Conservation (phyloP, 305 asterid species). For the Fraxinus floribunda region DNA sequence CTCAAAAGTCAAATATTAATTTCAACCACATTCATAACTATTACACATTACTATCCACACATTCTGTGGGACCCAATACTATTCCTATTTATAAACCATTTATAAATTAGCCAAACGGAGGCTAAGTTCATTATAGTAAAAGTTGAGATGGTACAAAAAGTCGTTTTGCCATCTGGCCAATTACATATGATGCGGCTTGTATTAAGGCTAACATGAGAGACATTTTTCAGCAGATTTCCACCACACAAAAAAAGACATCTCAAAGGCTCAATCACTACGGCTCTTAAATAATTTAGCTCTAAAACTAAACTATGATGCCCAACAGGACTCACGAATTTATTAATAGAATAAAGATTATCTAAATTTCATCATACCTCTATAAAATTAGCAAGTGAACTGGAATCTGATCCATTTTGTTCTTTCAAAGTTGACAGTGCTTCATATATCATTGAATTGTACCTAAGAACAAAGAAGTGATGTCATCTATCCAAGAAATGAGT, state of each 20-base stretch:
- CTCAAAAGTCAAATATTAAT: too few species aligned
- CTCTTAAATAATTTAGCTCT: neutral
- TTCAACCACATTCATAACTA: too few species aligned
- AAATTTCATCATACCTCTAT: conserved; percentile 57
- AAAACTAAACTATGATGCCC: neutral
- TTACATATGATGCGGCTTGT: neutral
- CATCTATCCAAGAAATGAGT: conserved; percentile 11
- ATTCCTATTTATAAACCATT: too few species aligned
- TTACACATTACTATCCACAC: too few species aligned
- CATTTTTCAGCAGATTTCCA: neutral
- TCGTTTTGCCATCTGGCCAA: neutral
- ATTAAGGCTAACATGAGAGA: neutral
- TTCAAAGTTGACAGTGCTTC: conserved; percentile 68
- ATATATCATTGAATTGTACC: conserved; percentile 66
- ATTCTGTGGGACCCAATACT: too few species aligned
- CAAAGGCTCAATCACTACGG: neutral
- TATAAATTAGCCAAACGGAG: too few species aligned
- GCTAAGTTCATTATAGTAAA: neutral
- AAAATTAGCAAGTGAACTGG: conserved; percentile 51
- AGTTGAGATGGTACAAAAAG: neutral
- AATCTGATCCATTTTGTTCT: conserved; percentile 69
- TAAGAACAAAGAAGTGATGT: conserved; percentile 26
- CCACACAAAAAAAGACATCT: neutral
- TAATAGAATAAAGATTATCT: neutral
- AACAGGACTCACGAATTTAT: neutral